Evolutionary conservation across 2,329 filamentous ascomycete species (phyloP), one percentile per base, ranked within the genome.

Genomic region (Colletotrichum sp.): DNA sequence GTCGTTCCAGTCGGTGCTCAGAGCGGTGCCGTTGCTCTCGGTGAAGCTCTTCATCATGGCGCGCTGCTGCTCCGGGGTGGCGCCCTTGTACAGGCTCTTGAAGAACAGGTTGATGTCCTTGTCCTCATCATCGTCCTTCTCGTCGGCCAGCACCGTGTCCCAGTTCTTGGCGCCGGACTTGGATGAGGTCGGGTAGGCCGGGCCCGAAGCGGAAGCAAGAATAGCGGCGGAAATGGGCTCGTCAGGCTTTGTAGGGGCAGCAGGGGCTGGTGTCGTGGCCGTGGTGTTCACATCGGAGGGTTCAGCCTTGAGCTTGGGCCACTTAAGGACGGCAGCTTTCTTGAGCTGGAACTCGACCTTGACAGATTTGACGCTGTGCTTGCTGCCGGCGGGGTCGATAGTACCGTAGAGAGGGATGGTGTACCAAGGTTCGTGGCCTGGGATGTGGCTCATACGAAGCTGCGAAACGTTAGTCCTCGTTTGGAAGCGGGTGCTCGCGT

Each of bases 31-130:
- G 79, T 98, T 97, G 84, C 96, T 98, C 88, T 99, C 96, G 16
- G 92, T 90, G 81, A 95, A 98, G 82, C 95, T 98, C 91, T 99
- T 99, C 92, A 98, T 95, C 97, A 99, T 99, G 11, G 97, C 97
- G 3, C 96, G 92, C 82, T 93, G 92, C 74, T 95, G 95, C 80
- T 99, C 96, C 0, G 93, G 91, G 65, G 94, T 92, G 0, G 95
- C 93, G 44, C 88, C 89, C 77, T 94, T 92, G 86, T 96, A 98
- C 2, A 99, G 88, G 81, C 94, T 93, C 88, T 98, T 97, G 89
- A 99, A 99, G 86, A 98, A 98, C 13, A 84, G 82, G 80, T 98
- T 94, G 11, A 96, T 92, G 32, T 94, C 91, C 2, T 89, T 90
- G 76, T 90, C 89, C 1, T 91, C 89, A 0, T 90, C 89, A 0